Evolutionary conservation across 1,139 yeast genomes (phyloP).

Genomic region (Scheffersomyces lignicola): DNA sequence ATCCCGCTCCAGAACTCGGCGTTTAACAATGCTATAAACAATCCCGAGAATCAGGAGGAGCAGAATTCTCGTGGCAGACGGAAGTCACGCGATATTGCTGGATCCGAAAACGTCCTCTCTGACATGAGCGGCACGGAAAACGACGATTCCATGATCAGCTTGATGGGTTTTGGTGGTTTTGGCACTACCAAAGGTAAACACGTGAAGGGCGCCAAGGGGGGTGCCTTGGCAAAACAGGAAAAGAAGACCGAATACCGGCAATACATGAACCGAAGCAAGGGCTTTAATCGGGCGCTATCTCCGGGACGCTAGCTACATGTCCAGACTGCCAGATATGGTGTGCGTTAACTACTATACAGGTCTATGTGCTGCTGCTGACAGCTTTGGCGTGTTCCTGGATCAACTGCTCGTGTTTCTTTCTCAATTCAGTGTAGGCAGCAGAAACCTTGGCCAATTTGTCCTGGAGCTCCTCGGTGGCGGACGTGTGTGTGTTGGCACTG

Average conservation of each 20-base stretch:
- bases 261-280: conserved; percentile 64
- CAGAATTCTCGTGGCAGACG: conserved; percentile 12
- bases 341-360: no score
- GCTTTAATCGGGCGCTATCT: conserved; percentile 61
- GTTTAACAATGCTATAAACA: conserved; percentile 4
- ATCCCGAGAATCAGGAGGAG: conserved; percentile 8
- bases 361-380: conserved; percentile 10
- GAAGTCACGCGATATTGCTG: conserved; percentile 6
- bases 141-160: conserved; percentile 28
- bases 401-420: conserved; percentile 61
- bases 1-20: conserved; percentile 17
- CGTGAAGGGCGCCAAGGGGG: conserved; percentile 51
- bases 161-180: conserved; percentile 71
- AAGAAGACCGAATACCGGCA: conserved; percentile 56
- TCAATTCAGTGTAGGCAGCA: conserved; percentile 58
- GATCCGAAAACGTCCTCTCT: neutral
- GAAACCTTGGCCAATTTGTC: conserved; percentile 50
- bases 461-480: conserved; percentile 30
- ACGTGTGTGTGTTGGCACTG: conserved; percentile 6
- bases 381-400: conserved; percentile 52
- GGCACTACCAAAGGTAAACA: conserved; percentile 62
- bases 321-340: no score
- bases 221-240: conserved; percentile 40
- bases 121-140: conserved; percentile 25
- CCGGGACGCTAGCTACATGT: conserved; percentile 47